Evolutionary conservation across 1,284 basidiomycete species (phyloP).

Genomic region (Cutaneotrichosporon arboriforme): DNA sequence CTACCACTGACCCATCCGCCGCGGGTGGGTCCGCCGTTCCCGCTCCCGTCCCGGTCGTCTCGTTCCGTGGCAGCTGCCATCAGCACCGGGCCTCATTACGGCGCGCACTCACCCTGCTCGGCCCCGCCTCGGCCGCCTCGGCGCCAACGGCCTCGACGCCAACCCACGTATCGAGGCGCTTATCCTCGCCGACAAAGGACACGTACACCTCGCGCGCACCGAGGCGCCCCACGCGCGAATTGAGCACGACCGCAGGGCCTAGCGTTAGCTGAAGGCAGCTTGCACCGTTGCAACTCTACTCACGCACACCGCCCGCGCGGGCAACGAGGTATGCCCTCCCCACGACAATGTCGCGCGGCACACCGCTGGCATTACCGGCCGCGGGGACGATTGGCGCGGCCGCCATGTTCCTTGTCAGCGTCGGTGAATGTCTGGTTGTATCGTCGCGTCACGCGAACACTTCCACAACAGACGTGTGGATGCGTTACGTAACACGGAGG

Average conservation of each 20-base stretch:
- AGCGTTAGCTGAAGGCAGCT: background rate
- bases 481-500: background rate
- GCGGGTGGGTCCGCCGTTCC: no score
- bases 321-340: slow-evolving; percentile 20
- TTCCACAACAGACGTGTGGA: no score
- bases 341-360: slow-evolving; percentile 1
- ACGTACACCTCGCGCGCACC: slow-evolving; percentile 34
- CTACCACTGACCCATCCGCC: no score
- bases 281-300: background rate
- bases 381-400: background rate
- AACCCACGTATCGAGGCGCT: slow-evolving; percentile 72
- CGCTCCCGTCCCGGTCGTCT: no score
- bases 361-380: background rate
- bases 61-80: no score
- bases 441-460: no score
- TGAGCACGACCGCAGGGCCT: slow-evolving; percentile 28
- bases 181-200: slow-evolving; percentile 53
- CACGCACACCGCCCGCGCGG: slow-evolving; percentile 11
- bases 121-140: slow-evolving; percentile 14
- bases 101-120: slow-evolving; percentile 3
- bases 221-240: slow-evolving; percentile 18
- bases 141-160: slow-evolving; percentile 41
- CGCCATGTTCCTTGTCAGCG: background rate
- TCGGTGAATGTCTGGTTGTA: no score
- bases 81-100: no score